phyloP scores from a whole-genome alignment of 2,329 filamentous ascomycete genomes.

The Sarocladium brachiariae region DNA sequence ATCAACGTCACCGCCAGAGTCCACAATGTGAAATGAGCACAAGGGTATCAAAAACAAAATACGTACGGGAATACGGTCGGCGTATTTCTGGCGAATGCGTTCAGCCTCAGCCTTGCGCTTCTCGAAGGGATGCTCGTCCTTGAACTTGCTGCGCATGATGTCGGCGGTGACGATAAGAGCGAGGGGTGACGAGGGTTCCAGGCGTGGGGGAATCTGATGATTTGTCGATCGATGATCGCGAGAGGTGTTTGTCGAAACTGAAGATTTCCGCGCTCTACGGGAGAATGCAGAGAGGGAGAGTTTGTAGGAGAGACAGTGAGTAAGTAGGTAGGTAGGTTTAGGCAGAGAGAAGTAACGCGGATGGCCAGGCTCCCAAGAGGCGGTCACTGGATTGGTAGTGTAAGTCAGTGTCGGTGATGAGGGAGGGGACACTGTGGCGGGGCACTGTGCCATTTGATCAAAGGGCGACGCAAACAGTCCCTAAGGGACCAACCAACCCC shows the following conservation, averaged over 20 bases:
- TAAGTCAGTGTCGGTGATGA: slow-evolving; percentile 5
- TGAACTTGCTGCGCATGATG: slow-evolving; percentile 98
- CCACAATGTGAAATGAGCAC: no score
- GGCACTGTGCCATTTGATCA: neutral
- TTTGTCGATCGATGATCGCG: neutral
- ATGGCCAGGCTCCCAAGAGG: slow-evolving; percentile 3
- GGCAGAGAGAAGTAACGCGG: slow-evolving; percentile 4
- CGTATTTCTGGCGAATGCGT: slow-evolving; percentile 98
- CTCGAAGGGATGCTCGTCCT: slow-evolving; percentile 99
- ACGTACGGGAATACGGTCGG: slow-evolving; percentile 94
- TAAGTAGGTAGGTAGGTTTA: slow-evolving; percentile 6
- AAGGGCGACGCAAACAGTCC: slow-evolving; percentile 5
- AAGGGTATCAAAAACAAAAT: no score
- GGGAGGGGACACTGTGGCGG: neutral
- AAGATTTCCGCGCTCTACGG: neutral
- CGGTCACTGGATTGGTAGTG: slow-evolving; percentile 9
- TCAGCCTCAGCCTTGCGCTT: slow-evolving; percentile 99
- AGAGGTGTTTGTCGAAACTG: neutral
- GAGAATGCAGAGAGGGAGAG: no score
- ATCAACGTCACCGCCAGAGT: neutral
- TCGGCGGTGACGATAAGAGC: slow-evolving; percentile 24
- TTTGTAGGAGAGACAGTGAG: no score
- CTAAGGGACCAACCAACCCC: neutral
- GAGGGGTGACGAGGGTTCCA: neutral
- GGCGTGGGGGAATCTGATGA: neutral